Base-by-base conservation (phyloP, 2,329 filamentous ascomycete species). In the Monascus ruber region DNA sequence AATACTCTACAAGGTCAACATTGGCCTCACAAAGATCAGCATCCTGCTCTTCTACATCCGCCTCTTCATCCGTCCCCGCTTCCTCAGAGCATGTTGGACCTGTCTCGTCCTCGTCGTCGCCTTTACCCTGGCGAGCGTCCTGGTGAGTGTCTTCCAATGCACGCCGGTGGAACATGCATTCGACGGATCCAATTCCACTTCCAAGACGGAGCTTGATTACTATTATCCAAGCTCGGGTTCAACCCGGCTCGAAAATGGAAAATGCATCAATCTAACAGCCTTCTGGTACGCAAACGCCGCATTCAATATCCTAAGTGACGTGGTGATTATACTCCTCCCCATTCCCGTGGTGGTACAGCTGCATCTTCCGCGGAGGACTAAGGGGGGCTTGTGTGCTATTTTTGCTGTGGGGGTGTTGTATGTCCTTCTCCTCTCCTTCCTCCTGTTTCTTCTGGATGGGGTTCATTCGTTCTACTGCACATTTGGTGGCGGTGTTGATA, bases 201-300 rank as follows among this genome's bases (percentile, higher is more conserved):
- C 17, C 17, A 3, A 17, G 17, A 17, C 17, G 17, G 17, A 17
- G 2, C 17, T 17, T 17, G 17, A 17, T 17, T 17, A 17, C 17
- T 17, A 17, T 17, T 17, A 17, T 17, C 17, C 17, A 17, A 17
- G 17, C 17, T 17, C 17, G 17, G 17, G 17, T 17, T 17, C 17
- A 3, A 17, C 17, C 17, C 17, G 17, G 17, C 17, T 17, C 17
- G 41, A 36, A 10, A 24, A 28, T 11, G 66, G 70, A 1, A 57
- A 44, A 4, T 74, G 71, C 46, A 67, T 75, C 49, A 60, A 62
- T 43, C 51, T 69, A 26, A 66, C 64, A 1, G 55, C 53, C 3
- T 68, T 69, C 44, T 74, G 71, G 71, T 68, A 70, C 39, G 63
- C 67, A 37, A 72, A 73, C 41, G 69, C 58, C 10, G 49, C 55